A percentile compares a stretch with the other conserved stretches of the same genome.
Conservation (phyloP, 2,329 filamentous ascomycete genomes). For the Gnomoniopsis sp. region DNA sequence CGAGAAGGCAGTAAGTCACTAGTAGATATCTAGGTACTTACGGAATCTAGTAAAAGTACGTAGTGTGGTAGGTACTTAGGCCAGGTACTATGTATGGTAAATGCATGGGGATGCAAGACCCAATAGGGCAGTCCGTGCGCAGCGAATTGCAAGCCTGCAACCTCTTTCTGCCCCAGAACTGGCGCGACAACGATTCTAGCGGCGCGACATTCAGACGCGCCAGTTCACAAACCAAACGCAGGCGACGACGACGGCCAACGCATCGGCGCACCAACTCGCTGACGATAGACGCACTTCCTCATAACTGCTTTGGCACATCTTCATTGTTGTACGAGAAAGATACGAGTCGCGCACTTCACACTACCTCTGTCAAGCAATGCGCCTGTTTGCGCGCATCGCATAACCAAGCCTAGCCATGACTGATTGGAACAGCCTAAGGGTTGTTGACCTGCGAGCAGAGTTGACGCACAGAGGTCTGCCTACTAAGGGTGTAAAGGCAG, state of each 20-base stretch:
- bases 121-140: background rate
- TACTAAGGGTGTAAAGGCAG: constrained; percentile 67
- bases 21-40: too few species aligned
- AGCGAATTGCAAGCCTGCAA: background rate
- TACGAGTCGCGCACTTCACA: background rate
- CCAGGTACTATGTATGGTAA: too few species aligned
- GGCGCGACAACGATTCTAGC: background rate
- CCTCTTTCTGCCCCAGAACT: constrained; percentile 2
- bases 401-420: constrained; percentile 33
- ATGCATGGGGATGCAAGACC: background rate
- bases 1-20: too few species aligned
- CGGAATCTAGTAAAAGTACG: too few species aligned
- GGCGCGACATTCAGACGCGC: constrained; percentile 16
- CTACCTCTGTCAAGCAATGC: constrained; percentile 8
- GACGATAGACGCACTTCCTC: background rate
- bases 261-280: constrained; percentile 1
- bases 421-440: constrained; percentile 62
- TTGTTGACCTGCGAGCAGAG: constrained; percentile 71
- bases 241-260: background rate
- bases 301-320: background rate
- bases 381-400: background rate
- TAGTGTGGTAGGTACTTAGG: background rate
- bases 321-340: background rate
- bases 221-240: background rate
- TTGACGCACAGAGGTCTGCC: constrained; percentile 69